Conservation (phyloP, 352 stramenopile species). For the Globisporangium megalacanthum region DNA sequence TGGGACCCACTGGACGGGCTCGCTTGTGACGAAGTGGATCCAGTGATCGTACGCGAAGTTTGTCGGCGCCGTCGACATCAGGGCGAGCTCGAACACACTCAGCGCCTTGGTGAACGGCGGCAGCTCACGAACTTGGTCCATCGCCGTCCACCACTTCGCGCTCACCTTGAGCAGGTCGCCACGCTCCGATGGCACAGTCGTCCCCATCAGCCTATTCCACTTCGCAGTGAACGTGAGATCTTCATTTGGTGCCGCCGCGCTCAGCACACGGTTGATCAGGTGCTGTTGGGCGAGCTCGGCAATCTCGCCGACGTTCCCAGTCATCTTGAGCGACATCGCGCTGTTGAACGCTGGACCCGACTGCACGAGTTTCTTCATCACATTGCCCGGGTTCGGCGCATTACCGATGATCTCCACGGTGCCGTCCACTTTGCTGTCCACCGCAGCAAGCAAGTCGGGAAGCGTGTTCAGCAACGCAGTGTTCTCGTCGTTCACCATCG, state of each 20-base stretch:
- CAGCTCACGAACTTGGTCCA: conserved; percentile 3
- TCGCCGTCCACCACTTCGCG: conserved; percentile 5
- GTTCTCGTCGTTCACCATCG: too few species aligned
- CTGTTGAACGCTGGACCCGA: conserved; percentile 3
- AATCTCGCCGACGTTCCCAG: not conserved
- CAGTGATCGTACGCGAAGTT: conserved; percentile 11
- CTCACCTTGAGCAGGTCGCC: not conserved
- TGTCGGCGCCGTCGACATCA: conserved; percentile 6
- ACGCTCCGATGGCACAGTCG: not conserved
- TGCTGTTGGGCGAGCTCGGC: conserved; percentile 1
- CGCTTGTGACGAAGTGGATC: conserved; percentile 14
- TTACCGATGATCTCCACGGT: not conserved
- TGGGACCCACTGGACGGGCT: conserved; percentile 5
- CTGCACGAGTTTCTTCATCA: not conserved
- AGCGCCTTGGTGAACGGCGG: conserved; percentile 2
- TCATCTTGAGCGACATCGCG: conserved; percentile 5
- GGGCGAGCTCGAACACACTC: conserved; percentile 7
- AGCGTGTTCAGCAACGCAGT: not conserved
- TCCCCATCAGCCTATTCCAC: conserved; percentile 5
- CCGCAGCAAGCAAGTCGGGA: not conserved
- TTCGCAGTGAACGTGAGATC: conserved; percentile 3
- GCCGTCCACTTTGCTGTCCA: not conserved
- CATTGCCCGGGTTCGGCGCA: not conserved
- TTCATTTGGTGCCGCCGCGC: not conserved
- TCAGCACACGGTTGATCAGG: conserved; percentile 4